Evolutionary conservation across 139 green algal species (phyloP), one percentile per base, ranked within the genome.

Genomic region (Tetratostichococcus sp.): DNA sequence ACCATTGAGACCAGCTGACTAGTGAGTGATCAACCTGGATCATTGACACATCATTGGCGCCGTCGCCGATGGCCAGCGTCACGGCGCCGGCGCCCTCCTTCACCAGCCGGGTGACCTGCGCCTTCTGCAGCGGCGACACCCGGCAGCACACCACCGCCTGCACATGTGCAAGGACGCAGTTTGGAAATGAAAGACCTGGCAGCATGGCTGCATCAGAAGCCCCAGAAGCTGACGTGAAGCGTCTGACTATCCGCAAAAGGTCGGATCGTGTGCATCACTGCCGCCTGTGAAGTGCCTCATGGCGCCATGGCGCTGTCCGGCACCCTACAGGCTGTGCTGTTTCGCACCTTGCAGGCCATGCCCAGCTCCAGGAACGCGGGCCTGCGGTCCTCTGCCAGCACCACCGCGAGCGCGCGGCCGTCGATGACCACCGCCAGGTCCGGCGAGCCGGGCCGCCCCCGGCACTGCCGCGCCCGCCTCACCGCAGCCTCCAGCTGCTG

Each of bases 1-100:
- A n/a, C n/a, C n/a, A n/a, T n/a, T n/a, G n/a, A n/a, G n/a, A n/a
- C n/a, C n/a, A n/a, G n/a, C n/a, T n/a, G n/a, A n/a, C n/a, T n/a
- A n/a, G n/a, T n/a, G n/a, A n/a, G n/a, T n/a, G n/a, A n/a, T n/a
- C n/a, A n/a, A 69, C 70, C 71, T 89, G 88, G 77, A 98, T 97
- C 94, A 98, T 98, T 72, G 87, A 85, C 31, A 98, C 94, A 77
- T 98, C 94, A 77, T 98, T 98, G 70, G 94, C 94, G 28, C 93
- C 93, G 69, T 94, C 89, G 1, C 89, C 89, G 65, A 94, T 94
- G 70, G 76, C 85, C 71, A 91, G 75, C 4, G 85, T 84, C 11
- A 65, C 78, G 35, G 88, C 84, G 0, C 89, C 89, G 11, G 75
- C 66, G 69, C 69, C 84, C 75, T 87, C 84, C 58, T 73, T 73